These are phyloP conservation scores for cucumber (Cucumis sativus) DNA, from an alignment of 306 rosid species.

Conservation along the genomic window Cucumber_9930_V3 NC_026658.2:5007001-5007500, in stretches of 20 bases:
- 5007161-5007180: not conserved
- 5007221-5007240: not conserved
- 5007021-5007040: constrained; percentile 11
- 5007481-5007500: not conserved
- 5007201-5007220: not conserved
- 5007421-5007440: not conserved
- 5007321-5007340: constrained; percentile 86
- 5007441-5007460: not conserved
- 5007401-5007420: not conserved
- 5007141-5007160: not conserved
- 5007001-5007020: not conserved
- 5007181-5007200: not conserved
- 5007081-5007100: constrained; percentile 57
- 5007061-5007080: constrained; percentile 73
- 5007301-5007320: constrained; percentile 90
- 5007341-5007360: constrained; percentile 19
- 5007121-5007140: constrained; percentile 59
- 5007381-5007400: not conserved
- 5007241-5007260: not conserved
- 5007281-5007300: constrained; percentile 67
- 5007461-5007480: not conserved
- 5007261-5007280: constrained; percentile 72
- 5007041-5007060: constrained; percentile 34
- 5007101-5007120: constrained; percentile 52
- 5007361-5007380: not conserved